Percentiles rank a stretch among this genome's conserved stretches.
These are phyloP conservation scores for Fonsecaea pugnacius DNA, from an alignment of 2,329 filamentous ascomycete species.

Conservation along the genomic window DNA sequence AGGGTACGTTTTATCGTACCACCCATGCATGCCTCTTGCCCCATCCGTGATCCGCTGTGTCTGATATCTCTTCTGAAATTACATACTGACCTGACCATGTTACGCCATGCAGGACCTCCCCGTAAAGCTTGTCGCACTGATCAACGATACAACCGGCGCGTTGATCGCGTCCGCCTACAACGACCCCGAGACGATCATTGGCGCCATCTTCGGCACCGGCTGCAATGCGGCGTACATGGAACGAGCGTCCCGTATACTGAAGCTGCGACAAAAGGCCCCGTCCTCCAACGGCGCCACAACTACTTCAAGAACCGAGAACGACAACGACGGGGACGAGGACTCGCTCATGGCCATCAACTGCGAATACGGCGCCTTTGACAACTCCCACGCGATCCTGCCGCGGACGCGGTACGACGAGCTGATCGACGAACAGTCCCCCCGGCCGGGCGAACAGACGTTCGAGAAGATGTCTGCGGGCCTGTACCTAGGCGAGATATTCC, in stretches of 20 bases:
- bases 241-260: constrained; percentile 79
- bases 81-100: neutral
- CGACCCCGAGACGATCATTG: constrained; percentile 82
- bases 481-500: constrained; percentile 93
- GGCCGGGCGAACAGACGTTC: constrained; percentile 90
- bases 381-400: constrained; percentile 85
- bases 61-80: neutral
- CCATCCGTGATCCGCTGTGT: neutral
- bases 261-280: constrained; percentile 65
- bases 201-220: constrained; percentile 93
- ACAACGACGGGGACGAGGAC: constrained; percentile 48
- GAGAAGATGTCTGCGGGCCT: constrained; percentile 97
- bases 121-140: constrained; percentile 86
- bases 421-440: constrained; percentile 87
- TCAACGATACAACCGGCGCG: constrained; percentile 94
- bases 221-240: constrained; percentile 94
- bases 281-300: constrained; percentile 6
- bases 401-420: constrained; percentile 81
- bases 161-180: constrained; percentile 91
- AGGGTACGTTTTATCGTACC: constrained; percentile 53
- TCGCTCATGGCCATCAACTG: constrained; percentile 85
- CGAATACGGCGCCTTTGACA: constrained; percentile 92
- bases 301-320: constrained; percentile 74
- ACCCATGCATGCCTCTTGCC: no score
- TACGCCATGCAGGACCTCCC: constrained; percentile 47